phyloP scores from a whole-genome alignment of 164 flowering plant species.

The Paratinospora sagittata region DNA sequence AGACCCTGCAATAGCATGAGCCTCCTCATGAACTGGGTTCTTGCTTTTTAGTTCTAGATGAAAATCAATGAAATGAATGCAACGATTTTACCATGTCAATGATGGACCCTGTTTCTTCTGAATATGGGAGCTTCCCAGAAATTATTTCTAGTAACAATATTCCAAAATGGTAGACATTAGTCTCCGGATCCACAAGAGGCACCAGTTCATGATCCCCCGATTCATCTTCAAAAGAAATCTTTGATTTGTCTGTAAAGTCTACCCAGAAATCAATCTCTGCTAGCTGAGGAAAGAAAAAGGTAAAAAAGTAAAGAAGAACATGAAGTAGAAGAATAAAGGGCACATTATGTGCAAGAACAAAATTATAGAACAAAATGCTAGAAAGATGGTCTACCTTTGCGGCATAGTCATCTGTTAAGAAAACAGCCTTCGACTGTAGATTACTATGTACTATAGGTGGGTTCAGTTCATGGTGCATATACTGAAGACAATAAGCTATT shows the following conservation, averaged over 20 bases:
- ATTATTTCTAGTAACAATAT: conserved; percentile 70
- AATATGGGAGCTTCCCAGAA: conserved; percentile 66
- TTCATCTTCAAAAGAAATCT: conserved; percentile 29
- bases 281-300: conserved; percentile 34
- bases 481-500: conserved; percentile 76
- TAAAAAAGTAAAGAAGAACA: no score
- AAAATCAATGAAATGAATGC: no score
- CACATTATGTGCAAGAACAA: no score
- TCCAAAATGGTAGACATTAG: conserved; percentile 73
- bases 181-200: conserved; percentile 42
- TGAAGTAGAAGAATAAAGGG: no score
- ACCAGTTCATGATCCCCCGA: conserved; percentile 31
- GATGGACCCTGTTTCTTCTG: conserved; percentile 55
- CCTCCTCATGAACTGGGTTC: no score
- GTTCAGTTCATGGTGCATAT: conserved; percentile 80
- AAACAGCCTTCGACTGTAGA: conserved; percentile 41
- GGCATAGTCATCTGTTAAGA: conserved; percentile 83
- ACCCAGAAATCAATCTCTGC: conserved; percentile 47
- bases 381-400: conserved; percentile 52
- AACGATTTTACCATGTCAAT: conserved; percentile 76
- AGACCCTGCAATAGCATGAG: no score
- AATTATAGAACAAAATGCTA: not conserved
- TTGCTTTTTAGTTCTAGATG: no score
- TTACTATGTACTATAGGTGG: conserved; percentile 64
- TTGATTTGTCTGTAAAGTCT: conserved; percentile 22